Base-by-base conservation (phyloP, 345 rosid species). In the Eucalyptus polybractea region DNA sequence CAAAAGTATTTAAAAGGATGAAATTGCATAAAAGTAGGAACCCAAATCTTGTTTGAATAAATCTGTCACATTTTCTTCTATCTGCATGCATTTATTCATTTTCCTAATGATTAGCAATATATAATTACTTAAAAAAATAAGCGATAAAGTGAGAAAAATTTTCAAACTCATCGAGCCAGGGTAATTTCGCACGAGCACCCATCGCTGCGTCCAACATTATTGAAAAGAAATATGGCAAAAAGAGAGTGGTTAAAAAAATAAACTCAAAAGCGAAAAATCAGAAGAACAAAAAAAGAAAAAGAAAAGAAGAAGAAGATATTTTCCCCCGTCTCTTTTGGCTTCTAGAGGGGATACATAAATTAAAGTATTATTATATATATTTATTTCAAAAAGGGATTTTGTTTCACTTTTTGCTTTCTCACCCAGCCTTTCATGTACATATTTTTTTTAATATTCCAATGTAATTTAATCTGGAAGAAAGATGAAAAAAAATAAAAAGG, bases 111-210 rank as follows among this genome's bases (percentile, higher is more conserved):
- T 37, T 19, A 21, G 4, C 12, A 21, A 10, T 76, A 10, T 72
- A 10, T 10, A 76, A 72, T 11, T 1, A 72, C 0, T 8, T 5
- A 5, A 37, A 72, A 1, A 72, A 2, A 17, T 4, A 21, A 72
- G 45, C 27, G 45, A n/a, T 6, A 4, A 15, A 5, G 9, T 14
- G 40, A 65, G 19, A 65, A n/a, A 65, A 7, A 0, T 14, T 65
- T 65, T 65, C 40, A n/a, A n/a, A 62, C 9, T 29, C 72, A 62
- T 62, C 37, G 7, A 62, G 5, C 31, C 10, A 13, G 9, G 37
- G n/a, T 29, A 7, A n/a, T 13, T 62, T 62, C 37, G 2, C 72
- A 29, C 8, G 72, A 13, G 3, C 37, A 29, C 72, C 72, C 33
- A 29, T 62, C 37, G 33, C 33, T 62, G 37, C 33, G 4, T 13